These are phyloP conservation scores for Chlorencoelia australis DNA, from an alignment of 2,329 filamentous ascomycete species.

Conservation along the genomic window DNA sequence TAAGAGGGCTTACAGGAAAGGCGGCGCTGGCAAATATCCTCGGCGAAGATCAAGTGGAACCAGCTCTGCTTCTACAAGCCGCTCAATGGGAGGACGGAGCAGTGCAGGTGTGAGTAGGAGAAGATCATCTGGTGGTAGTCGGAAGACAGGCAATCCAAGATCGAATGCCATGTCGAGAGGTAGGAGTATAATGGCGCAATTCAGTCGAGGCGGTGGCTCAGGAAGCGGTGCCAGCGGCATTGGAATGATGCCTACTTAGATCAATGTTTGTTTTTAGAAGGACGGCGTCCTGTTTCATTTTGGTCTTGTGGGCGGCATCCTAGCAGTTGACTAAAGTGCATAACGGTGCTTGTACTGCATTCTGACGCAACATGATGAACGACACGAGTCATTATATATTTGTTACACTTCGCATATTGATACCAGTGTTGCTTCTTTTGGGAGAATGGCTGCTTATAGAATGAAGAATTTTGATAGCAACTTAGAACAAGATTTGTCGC, in stretches of 20 bases:
- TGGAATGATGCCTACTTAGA: constrained; percentile 20
- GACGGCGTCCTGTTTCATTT: no score
- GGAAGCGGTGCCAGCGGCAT: constrained; percentile 11
- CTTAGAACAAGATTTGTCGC: no score
- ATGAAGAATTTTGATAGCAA: no score
- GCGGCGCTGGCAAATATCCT: neutral
- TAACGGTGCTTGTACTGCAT: no score
- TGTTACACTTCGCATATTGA: no score
- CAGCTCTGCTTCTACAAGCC: neutral
- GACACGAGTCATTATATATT: no score
- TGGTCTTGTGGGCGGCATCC: no score
- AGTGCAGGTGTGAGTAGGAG: constrained; percentile 16
- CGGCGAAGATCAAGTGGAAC: constrained; percentile 4
- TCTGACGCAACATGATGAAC: no score
- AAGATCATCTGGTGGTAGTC: constrained; percentile 9
- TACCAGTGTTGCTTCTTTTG: no score
- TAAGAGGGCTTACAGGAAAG: constrained; percentile 1
- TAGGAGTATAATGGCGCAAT: constrained; percentile 3
- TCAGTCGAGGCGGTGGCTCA: constrained; percentile 3
- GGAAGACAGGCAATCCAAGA: constrained; percentile 9
- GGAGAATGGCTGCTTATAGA: no score
- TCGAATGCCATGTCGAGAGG: neutral
- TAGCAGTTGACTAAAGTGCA: no score
- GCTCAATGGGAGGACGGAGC: constrained; percentile 1
- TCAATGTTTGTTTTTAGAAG: no score